Evolutionary conservation across 2,329 filamentous ascomycete species (phyloP), one percentile per base, ranked within the genome.

Genomic region (Fusarium sp.): DNA sequence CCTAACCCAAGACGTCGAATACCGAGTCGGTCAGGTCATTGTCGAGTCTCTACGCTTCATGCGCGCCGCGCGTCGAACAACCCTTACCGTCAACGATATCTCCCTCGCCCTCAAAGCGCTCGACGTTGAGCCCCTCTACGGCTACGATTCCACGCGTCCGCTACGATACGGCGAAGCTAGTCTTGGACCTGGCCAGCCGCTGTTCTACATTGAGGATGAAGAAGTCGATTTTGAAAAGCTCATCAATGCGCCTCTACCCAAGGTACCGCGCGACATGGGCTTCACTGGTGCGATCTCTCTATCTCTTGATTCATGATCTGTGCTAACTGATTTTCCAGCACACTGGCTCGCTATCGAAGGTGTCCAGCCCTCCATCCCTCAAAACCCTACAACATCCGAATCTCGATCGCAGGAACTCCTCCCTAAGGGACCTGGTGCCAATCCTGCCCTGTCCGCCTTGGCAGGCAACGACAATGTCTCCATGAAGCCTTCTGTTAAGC

Each of bases 221-320:
- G 96, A 99, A 83, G 91, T 98, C 56, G 96, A 99, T 80, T 98
- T 99, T 77, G 96, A 99, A 83, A 98, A 98, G 84, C 84, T 99
- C 71, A 98, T 99, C 78, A 99, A 99, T 82, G 94, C 94, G 69
- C 93, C 96, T 6, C 82, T 99, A 71, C 96, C 96, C 26, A 98
- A 97, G 80, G 94, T 99, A 31, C 96, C 96, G 34, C 87, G 95
- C 50, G 96, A 99, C 79, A 92, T 96, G 74, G 93, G 90, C 65
- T 95, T 98, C 77, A 98, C 95, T 40, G 92, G 94, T 95, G 83
- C 58, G 85, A 62, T 10, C 10, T 15, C 10, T 17, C 28, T 10
- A 13, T 31, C 24, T 36, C 17, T 28, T 15, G 21, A 7, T 33
- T 22, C 6, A 22, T 22, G 10, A 10, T 28, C 17, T n/a, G 26